Evolutionary conservation across 768 basidiomycete genomes (phyloP), one percentile per base, ranked within the genome.

Genomic region (Russula abietina): DNA sequence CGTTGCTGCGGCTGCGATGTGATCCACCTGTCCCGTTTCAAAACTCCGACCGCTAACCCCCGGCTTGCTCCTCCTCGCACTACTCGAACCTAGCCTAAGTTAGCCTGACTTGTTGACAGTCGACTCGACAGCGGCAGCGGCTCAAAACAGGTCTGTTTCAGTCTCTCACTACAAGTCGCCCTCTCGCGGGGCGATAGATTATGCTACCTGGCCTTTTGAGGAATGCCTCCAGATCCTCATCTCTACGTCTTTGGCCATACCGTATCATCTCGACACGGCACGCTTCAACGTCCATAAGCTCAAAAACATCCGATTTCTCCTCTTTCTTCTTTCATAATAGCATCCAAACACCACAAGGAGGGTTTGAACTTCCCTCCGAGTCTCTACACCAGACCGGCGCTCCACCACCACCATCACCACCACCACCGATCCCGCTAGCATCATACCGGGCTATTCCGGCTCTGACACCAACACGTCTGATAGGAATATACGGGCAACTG

Each of bases 401-500:
- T 57, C 52, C 46, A 17, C 59, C 59, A 26, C 51, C 60, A 26
- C 46, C 56, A 53, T 5, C 6, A 17, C 6, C 38, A 1, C 50
- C 49, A 54, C 49, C 46, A 55, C 65, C 60, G 61, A 55, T 59
- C 67, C 62, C 11, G 61, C 61, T n/a, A 46, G 52, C 62, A 8
- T 55, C 70, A 24, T 72, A 70, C 61, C 70, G 70, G 16, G 53
- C 57, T 32, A 52, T 67, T 17, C 70, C 73, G 53, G 69, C 72
- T 6, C 78, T 86, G 16, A 80, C 84, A 0, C 77, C 83, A 2
- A 69, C 71, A 5, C 79, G 79, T 28, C 78, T 90, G 6, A 69
- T 88, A 39, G 81, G 80, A 62, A 73, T 89, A 49, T 98, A 98
- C 72, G 76, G 78, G 8, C 86, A 94, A 69, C 83, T 98, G 2